These are phyloP conservation scores for Saprolegnia diclina DNA, from an alignment of 352 stramenopile species.

Conservation along the genomic window DNA sequence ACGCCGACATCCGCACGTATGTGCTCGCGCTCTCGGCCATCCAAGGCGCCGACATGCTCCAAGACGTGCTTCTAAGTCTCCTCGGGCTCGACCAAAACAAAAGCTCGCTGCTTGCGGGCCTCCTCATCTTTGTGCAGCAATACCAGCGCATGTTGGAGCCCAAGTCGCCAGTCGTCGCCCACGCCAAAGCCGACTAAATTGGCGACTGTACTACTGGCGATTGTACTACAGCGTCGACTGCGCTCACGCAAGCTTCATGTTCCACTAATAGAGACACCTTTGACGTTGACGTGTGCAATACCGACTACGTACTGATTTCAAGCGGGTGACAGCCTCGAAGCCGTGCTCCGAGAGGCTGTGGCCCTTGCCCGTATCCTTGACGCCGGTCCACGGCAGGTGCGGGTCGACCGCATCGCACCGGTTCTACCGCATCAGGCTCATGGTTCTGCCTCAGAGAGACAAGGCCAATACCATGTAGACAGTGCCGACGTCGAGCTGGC, in stretches of 20 bases:
- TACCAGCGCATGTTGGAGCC: not conserved
- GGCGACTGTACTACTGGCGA: not conserved
- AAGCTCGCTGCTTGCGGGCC: not conserved
- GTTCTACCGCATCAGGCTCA: slow-evolving; percentile 34
- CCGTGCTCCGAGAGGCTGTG: slow-evolving; percentile 77
- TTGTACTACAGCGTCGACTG: not conserved
- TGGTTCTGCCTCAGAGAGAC: not conserved
- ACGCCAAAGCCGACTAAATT: not conserved
- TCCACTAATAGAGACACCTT: not conserved
- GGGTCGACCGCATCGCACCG: slow-evolving; percentile 76
- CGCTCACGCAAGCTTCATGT: slow-evolving; percentile 3
- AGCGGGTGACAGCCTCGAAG: slow-evolving; percentile 67
- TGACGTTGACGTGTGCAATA: not conserved
- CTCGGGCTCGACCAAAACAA: not conserved
- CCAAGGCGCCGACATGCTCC: not conserved
- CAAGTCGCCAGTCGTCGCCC: too few species aligned
- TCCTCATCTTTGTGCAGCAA: not conserved
- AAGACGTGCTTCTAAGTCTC: not conserved
- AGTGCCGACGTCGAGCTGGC: slow-evolving; percentile 61
- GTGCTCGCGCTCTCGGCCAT: not conserved
- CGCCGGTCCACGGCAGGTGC: slow-evolving; percentile 73
- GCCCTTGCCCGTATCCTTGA: slow-evolving; percentile 75
- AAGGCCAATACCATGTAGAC: slow-evolving; percentile 51
- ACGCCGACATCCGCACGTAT: not conserved
- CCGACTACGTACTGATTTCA: slow-evolving; percentile 58